Conservation (phyloP, 768 basidiomycete genomes). For the Dictyophora rubrovolvata region DNA sequence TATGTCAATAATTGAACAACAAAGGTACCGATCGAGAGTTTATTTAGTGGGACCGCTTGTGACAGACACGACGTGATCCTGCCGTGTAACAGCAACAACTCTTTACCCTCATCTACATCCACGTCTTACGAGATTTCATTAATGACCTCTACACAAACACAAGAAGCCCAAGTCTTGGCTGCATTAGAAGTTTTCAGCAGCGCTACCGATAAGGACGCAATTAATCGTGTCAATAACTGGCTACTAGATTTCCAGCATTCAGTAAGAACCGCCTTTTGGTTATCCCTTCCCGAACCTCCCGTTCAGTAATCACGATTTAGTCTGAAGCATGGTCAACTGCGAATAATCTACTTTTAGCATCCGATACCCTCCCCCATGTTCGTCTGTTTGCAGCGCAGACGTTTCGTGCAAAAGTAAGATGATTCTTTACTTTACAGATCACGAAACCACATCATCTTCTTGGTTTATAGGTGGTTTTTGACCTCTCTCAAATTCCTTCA, state of each 20-base stretch:
- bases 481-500: constrained; percentile 77
- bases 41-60: too few species aligned
- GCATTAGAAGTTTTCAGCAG: constrained; percentile 72
- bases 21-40: too few species aligned
- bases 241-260: constrained; percentile 99
- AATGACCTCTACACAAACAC: not conserved
- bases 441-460: constrained; percentile 13
- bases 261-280: constrained; percentile 60
- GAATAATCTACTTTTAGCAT: constrained; percentile 77
- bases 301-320: constrained; percentile 39
- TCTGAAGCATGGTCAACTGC: constrained; percentile 94
- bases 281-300: constrained; percentile 34
- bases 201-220: constrained; percentile 71
- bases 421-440: not conserved
- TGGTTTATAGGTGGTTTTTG: constrained; percentile 74
- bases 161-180: constrained; percentile 36
- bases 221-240: constrained; percentile 88
- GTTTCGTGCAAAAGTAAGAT: constrained; percentile 80
- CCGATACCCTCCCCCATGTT: constrained; percentile 67
- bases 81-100: not conserved
- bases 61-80: too few species aligned
- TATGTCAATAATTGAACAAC: too few species aligned
- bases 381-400: constrained; percentile 96
- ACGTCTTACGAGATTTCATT: not conserved
- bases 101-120: not conserved